Base-by-base conservation (phyloP, 805 yeast species). In the Saccharomycopsis selenospora region DNA sequence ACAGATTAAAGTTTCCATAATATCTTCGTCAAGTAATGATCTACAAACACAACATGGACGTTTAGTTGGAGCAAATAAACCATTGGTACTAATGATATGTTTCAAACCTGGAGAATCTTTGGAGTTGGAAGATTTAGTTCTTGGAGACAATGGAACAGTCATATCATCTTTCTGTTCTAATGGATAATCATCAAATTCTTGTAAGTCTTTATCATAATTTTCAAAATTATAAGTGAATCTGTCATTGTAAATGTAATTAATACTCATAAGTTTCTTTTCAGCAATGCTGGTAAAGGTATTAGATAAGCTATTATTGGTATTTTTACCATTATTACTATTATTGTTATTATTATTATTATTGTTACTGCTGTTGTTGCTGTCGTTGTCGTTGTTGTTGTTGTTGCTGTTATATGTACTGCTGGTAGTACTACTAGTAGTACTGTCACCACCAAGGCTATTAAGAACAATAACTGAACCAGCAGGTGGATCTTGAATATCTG, bases 31-130 rank as follows among this genome's bases (percentile, higher is more conserved):
- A 10, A 68, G 71, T 3, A 56, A 46, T 8, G 66, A 72, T 3
- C 73, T 63, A 56, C 93, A 85, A 0, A 84, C 76, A 42, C 79
- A 73, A 59, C 93, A 85, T 3, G 53, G 48, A 26, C 53, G 40
- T 26, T 45, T 47, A 17, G 40, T 36, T 7, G 53, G 51, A 4
- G 53, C 13, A 22, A 49, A 49, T 11, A 36, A 40, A 10, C 33
- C 40, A 22, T 17, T 23, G 14, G 33, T 22, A 14, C 51, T 43
- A 28, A 42, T 47, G n/a, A 47, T 46, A 3, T 38, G 43, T 29
- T 29, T 46, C 22, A 43, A 20, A 10, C 40, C 40, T 13, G 47
- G 47, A 7, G 36, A 30, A 13, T 47, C 47, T 25, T 42, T 42
- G 6, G 46, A 41, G 36, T 42, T 43, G 11, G 47, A 43, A n/a